Evolutionary conservation across 2,329 filamentous ascomycete genomes (phyloP).

Genomic region (Thelonectria discophora): DNA sequence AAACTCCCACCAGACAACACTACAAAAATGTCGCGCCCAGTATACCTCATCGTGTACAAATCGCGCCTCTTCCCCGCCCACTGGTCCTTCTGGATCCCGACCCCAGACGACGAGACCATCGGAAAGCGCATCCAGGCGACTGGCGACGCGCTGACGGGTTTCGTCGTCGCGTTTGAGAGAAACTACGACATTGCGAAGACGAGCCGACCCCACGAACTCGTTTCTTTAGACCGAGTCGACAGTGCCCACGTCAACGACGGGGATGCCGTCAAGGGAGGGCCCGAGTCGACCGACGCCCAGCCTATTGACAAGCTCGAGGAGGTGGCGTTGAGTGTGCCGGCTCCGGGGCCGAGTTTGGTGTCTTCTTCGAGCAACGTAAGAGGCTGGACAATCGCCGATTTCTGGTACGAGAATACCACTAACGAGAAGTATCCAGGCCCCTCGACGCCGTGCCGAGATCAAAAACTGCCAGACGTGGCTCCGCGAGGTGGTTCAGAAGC

Average conservation of each 20-base stretch:
- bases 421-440: neutral
- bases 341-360: conserved; percentile 9
- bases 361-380: neutral
- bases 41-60: conserved; percentile 19
- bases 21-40: conserved; percentile 1
- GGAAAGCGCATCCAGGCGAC: conserved; percentile 16
- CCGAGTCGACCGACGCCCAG: neutral
- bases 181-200: conserved; percentile 14
- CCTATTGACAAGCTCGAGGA: conserved; percentile 17
- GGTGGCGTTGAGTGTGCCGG: conserved; percentile 3
- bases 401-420: no score
- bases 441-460: conserved; percentile 4
- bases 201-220: neutral
- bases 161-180: conserved; percentile 11
- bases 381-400: neutral
- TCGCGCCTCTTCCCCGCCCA: conserved; percentile 16
- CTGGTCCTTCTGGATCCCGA: conserved; percentile 19
- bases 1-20: neutral
- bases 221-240: conserved; percentile 2
- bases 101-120: neutral
- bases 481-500: conserved; percentile 7
- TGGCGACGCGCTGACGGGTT: conserved; percentile 4
- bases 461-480: conserved; percentile 22
- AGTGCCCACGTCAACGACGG: neutral
- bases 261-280: neutral